These are phyloP conservation scores for Alternaria gaisen DNA, from an alignment of 2,329 filamentous ascomycete genomes.

Conservation along the genomic window DNA sequence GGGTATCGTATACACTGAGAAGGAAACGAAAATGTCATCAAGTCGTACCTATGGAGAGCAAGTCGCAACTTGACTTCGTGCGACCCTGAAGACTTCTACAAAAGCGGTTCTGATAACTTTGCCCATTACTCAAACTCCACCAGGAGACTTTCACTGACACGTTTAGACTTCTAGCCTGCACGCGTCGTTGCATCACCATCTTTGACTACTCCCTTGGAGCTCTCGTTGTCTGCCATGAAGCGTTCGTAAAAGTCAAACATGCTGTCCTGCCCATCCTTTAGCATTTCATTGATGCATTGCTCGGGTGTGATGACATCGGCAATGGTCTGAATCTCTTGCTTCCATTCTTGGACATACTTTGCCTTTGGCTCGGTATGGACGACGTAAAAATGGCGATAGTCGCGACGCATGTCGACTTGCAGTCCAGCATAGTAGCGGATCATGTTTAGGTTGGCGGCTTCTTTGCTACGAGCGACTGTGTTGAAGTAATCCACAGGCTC, in stretches of 20 bases:
- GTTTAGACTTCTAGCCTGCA: not conserved
- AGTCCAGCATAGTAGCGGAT: conserved; percentile 37
- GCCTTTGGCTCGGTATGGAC: conserved; percentile 41
- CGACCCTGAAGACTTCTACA: not conserved
- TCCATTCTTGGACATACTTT: conserved; percentile 31
- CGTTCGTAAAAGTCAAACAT: conserved; percentile 44
- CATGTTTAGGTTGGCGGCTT: conserved; percentile 39
- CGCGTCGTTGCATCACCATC: not conserved
- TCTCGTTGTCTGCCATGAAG: conserved; percentile 19
- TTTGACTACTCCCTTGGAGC: not conserved
- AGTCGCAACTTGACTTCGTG: not conserved
- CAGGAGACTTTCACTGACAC: not conserved
- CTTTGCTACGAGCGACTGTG: conserved; percentile 23
- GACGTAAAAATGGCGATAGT: conserved; percentile 45
- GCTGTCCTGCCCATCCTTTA: conserved; percentile 24
- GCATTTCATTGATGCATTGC: conserved; percentile 36
- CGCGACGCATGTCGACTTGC: conserved; percentile 31
- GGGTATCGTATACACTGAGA: not conserved
- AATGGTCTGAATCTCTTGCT: conserved; percentile 32
- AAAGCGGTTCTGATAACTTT: too few species aligned
- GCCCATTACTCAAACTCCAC: too few species aligned
- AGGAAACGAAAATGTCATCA: not conserved
- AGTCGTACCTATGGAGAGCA: not conserved
- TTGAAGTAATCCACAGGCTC: conserved; percentile 37
- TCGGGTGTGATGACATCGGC: conserved; percentile 42